Evolutionary conservation across 2,329 filamentous ascomycete species (phyloP), one percentile per base, ranked within the genome.

Genomic region (Colletotrichum sp.): DNA sequence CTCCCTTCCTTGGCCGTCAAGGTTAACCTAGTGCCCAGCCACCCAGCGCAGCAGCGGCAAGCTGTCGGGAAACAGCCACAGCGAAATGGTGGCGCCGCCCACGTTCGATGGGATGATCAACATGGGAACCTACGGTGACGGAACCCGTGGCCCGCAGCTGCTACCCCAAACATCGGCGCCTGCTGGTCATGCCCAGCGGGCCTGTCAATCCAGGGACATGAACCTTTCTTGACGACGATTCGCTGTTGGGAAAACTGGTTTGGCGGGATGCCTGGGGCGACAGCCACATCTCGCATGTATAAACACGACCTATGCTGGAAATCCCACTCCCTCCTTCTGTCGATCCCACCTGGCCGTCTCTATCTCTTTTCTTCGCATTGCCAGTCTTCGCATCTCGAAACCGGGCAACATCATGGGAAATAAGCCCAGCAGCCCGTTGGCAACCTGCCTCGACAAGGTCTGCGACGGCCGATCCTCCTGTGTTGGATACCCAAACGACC

Each of bases 381-480:
- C 61, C 32, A 55, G 61, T 13, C n/a, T 63, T 39, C 15, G n/a
- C 4, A 25, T 22, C n/a, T 61, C 66, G 15, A 55, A n/a, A 65
- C 52, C 44, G 34, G 44, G 49, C 49, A 36, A 8, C 44, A 66
- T 22, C 75, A 89, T 90, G 88, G 88, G 88, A 59, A 85, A 87
- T 79, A 78, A 81, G 9, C 81, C 83, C 15, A 89, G 86, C 74
- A 81, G 82, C 19, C 80, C 85, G 6, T 78, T 90, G 59, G 82
- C 86, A 72, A 81, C 83, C 52, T 91, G 90, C 80, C 86, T 91
- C 44, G 82, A 85, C 69, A 76, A 82, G 27, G 84, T 91, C 76
- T 91, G 89, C 79, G 83, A 82, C 34, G 86, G 86, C 69, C 85
- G 87, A 55, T 75, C 77, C 19, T 81, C 82, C 77, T 91, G 90